Conservation (phyloP, 352 stramenopile genomes). For the Pythium guiyangense region DNA sequence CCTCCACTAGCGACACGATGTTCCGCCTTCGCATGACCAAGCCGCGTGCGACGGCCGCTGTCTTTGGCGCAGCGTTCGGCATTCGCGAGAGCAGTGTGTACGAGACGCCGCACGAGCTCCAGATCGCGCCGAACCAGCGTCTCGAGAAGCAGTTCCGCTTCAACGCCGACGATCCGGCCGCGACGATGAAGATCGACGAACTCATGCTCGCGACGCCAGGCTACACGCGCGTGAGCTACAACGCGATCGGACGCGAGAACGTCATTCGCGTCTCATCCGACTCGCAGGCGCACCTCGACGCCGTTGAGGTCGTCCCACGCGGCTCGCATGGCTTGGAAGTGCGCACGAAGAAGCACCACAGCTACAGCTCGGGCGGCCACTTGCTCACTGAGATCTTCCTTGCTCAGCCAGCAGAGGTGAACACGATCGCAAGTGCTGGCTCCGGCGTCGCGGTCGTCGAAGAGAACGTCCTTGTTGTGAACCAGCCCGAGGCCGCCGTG, state of each 20-base stretch:
- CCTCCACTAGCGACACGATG: not conserved
- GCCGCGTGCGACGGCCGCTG: not conserved
- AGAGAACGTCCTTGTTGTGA: conserved; percentile 20
- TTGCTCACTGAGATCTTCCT: conserved; percentile 28
- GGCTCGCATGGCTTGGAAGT: conserved; percentile 16
- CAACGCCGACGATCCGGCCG: conserved; percentile 1
- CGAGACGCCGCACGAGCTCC: conserved; percentile 10
- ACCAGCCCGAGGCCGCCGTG: conserved; percentile 11
- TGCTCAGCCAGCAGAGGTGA: conserved; percentile 12
- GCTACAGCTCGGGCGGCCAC: conserved; percentile 6
- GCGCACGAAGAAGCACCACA: not conserved
- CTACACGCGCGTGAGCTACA: conserved; percentile 24
- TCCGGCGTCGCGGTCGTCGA: conserved; percentile 18
- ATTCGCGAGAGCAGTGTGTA: conserved; percentile 9
- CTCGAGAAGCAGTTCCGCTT: conserved; percentile 16
- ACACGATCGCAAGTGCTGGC: conserved; percentile 4
- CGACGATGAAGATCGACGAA: conserved; percentile 9
- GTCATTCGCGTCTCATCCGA: conserved; percentile 22
- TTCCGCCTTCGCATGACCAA: conserved; percentile 3
- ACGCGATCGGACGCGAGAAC: conserved; percentile 10
- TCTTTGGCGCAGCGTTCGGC: conserved; percentile 7
- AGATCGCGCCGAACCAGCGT: conserved; percentile 15
- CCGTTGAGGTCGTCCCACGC: conserved; percentile 11
- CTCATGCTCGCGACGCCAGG: conserved; percentile 19
- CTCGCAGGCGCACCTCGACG: conserved; percentile 7